A percentile compares a stretch with the other conserved stretches of the same genome.
phyloP scores from a whole-genome alignment of 345 rosid species.

The Boechera stricta region DNA sequence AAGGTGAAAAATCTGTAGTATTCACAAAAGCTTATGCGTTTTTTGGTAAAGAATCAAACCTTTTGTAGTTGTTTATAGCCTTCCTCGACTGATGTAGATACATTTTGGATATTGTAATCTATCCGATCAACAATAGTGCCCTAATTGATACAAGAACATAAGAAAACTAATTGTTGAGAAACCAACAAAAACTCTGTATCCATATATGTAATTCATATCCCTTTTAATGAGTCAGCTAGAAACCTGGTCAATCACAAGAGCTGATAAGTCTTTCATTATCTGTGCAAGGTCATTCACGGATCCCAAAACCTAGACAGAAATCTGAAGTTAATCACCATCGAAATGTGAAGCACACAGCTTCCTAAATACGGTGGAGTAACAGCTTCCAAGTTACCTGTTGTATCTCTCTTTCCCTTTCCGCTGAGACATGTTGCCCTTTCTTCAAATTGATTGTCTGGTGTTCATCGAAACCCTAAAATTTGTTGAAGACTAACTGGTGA shows the following conservation, averaged over 20 bases:
- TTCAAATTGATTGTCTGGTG: constrained; percentile 51
- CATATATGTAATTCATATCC: not conserved
- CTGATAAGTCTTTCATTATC: constrained; percentile 90
- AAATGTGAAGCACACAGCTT: not conserved
- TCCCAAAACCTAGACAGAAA: constrained; percentile 65
- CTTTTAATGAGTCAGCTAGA: constrained; percentile 13
- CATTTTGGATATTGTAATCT: constrained; percentile 86
- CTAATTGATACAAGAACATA: constrained; percentile 49
- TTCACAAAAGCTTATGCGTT: not conserved
- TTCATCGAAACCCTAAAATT: constrained; percentile 51
- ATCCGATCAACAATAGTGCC: constrained; percentile 91
- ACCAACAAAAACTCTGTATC: not conserved
- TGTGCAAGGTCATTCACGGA: constrained; percentile 94
- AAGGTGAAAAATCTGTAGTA: not conserved
- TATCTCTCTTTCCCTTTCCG: constrained; percentile 57
- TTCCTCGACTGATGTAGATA: constrained; percentile 72
- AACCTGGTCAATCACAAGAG: constrained; percentile 96
- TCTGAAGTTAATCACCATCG: constrained; percentile 14
- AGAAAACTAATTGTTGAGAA: constrained; percentile 6
- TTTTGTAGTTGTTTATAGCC: constrained; percentile 83
- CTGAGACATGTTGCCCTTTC: constrained; percentile 50
- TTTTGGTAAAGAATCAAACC: constrained; percentile 50
- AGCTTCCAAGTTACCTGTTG: constrained; percentile 46
- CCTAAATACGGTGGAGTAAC: not conserved
- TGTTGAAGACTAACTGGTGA: constrained; percentile 12